Evolutionary conservation across 768 basidiomycete genomes (phyloP).

Genomic region (Paxillus involutus): DNA sequence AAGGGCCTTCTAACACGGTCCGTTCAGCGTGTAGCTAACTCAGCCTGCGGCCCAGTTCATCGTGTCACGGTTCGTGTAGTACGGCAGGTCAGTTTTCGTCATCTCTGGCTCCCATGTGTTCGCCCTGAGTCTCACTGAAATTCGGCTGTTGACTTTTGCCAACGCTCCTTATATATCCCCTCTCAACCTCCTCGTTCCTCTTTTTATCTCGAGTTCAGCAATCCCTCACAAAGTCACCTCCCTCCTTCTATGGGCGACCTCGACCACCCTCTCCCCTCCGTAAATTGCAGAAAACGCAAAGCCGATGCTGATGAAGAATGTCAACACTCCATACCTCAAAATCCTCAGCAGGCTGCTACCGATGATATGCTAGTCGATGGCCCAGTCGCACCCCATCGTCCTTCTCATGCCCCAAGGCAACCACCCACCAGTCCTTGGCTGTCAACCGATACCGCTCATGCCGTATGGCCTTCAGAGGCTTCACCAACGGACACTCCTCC

Average conservation of each 20-base stretch:
- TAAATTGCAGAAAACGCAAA: conserved; percentile 68
- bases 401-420: conserved; percentile 40
- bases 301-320: conserved; percentile 49
- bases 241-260: conserved; percentile 58
- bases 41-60: conserved; percentile 1
- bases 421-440: conserved; percentile 35
- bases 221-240: conserved; percentile 22
- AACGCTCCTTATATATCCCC: conserved; percentile 34
- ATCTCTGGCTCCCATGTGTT: conserved; percentile 29
- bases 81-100: conserved; percentile 25
- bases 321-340: conserved; percentile 32
- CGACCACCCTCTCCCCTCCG: conserved; percentile 49
- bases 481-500: conserved; percentile 32
- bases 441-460: conserved; percentile 26
- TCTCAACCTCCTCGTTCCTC: conserved; percentile 11
- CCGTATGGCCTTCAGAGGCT: conserved; percentile 42
- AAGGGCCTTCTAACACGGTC: conserved; percentile 12
- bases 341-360: conserved; percentile 21
- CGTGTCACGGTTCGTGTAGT: conserved; percentile 1
- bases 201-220: conserved; percentile 16
- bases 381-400: conserved; percentile 26
- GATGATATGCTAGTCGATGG: conserved; percentile 38
- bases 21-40: neutral
- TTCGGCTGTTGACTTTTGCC: conserved; percentile 11
- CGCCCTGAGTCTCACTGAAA: conserved; percentile 33